Percentiles rank a stretch among this genome's conserved stretches.
These are phyloP conservation scores for Salvia hispanica DNA, from an alignment of 257 asterid species.

Conservation along the genomic window DNA sequence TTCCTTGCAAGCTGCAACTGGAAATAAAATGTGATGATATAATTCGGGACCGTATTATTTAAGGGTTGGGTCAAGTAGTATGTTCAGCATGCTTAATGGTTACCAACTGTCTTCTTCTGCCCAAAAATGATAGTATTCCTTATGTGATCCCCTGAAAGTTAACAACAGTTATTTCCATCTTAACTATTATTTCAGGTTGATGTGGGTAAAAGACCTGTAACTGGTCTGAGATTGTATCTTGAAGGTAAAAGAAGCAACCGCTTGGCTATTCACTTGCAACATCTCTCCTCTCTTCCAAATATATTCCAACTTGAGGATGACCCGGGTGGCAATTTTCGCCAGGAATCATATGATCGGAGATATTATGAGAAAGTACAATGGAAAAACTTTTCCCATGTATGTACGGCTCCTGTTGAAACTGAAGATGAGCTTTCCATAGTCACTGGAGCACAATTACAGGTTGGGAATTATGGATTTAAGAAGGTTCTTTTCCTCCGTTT, in stretches of 20 bases:
- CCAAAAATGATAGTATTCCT: conserved; percentile 1
- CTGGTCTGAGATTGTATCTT: conserved; percentile 87
- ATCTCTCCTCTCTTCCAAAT: conserved; percentile 90
- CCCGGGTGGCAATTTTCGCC: conserved; percentile 55
- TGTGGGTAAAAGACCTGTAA: conserved; percentile 90
- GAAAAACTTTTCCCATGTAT: conserved; percentile 97
- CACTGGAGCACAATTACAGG: conserved; percentile 85
- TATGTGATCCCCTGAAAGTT: conserved; percentile 17
- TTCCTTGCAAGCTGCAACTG: background rate
- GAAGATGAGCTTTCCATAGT: conserved; percentile 83
- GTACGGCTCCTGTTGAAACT: conserved; percentile 94
- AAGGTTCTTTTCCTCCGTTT: conserved; percentile 77
- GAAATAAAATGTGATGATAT: background rate
- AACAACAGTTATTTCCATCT: background rate
- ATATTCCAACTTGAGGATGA: conserved; percentile 78
- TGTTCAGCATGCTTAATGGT: conserved; percentile 3
- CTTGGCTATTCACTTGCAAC: conserved; percentile 91
- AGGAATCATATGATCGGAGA: conserved; percentile 66
- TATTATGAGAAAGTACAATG: conserved; percentile 89
- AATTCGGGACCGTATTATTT: background rate
- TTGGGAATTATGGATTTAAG: conserved; percentile 76
- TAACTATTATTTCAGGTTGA: conserved; percentile 65
- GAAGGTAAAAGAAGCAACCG: conserved; percentile 96
- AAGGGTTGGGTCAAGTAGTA: background rate
- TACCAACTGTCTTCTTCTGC: background rate